Evolutionary conservation across 139 green algal species (phyloP), one percentile per base, ranked within the genome.

Genomic region (Picochlorum sp.): DNA sequence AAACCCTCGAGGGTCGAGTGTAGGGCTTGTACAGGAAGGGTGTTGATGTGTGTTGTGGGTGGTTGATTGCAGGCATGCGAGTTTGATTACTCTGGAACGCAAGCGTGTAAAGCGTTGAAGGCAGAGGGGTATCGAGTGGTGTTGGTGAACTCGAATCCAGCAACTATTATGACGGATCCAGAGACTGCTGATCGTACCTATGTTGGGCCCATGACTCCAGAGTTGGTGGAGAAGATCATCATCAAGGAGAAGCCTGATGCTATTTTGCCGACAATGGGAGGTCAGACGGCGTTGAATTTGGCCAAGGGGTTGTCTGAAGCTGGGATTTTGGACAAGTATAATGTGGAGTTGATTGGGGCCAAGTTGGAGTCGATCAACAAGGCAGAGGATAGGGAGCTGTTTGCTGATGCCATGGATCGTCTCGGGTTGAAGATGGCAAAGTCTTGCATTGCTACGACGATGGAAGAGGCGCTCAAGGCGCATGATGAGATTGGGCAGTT

Each of bases 161-260:
- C 94, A 20, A 99, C 94, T 44, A 99, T 99, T 75, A 99, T 99
- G 94, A 99, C 94, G 2, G 94, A 99, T 73, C 94, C 94, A 8
- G 90, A 83, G 49, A 98, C 93, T 50, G 94, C 94, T 2, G 89
- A 97, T 60, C 77, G 90, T 51, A 99, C 94, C 3, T 98, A 98
- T 77, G 85, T 99, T 21, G 86, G 93, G 3, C 94, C 94, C 51
- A 99, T 99, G 94, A 99, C 87, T 1, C 81, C 85, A 15, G 87
- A 92, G 68, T 77, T 95, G 50, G 81, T 92, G 16, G 89, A 95
- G 75, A 79, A 91, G 30, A 94, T 96, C 57, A 60, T 85, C 20
- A 63, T 50, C 1, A 82, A 80, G 84, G 94, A 98, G 77, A 74
- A 79, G 7, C 94, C 94, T 26, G 94, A 99, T 69, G 94, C 94